phyloP scores from a whole-genome alignment of 177 flowering plant genomes.

The Vitis hybrid region DNA sequence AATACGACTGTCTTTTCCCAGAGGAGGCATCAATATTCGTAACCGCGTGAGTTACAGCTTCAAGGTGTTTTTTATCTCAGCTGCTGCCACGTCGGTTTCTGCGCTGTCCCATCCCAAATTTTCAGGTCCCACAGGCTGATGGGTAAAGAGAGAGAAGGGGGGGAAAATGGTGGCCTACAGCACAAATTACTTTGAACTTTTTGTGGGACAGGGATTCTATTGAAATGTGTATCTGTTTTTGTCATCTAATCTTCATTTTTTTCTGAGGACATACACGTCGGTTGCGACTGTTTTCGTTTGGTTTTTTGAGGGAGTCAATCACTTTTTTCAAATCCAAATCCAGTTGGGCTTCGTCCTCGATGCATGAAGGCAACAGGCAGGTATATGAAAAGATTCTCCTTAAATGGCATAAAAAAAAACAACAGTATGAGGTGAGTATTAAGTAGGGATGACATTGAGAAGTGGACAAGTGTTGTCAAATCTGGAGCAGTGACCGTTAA shows the following conservation, averaged over 20 bases:
- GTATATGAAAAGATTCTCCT: background rate
- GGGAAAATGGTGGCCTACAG: background rate
- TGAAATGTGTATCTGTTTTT: background rate
- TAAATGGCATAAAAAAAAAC: background rate
- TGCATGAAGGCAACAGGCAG: background rate
- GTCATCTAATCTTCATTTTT: background rate
- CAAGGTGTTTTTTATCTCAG: background rate
- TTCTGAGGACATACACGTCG: too few species aligned
- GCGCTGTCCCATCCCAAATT: background rate
- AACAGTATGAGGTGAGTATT: background rate
- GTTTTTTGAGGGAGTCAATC: background rate
- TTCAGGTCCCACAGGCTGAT: background rate
- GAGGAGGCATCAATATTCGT: background rate
- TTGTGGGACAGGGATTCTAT: background rate
- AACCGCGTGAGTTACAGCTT: conserved; percentile 1
- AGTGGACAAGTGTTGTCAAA: background rate
- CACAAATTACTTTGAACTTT: background rate
- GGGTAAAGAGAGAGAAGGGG: background rate
- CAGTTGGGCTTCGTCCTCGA: background rate
- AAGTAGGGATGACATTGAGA: background rate
- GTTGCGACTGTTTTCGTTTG: background rate
- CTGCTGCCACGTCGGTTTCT: conserved; percentile 12
- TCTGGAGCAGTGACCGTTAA: conserved; percentile 2
- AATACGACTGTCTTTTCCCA: background rate
- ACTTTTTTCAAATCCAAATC: background rate